These are phyloP conservation scores for Penicillium olsonii DNA, from an alignment of 2,329 filamentous ascomycete species.

Conservation along the genomic window DNA sequence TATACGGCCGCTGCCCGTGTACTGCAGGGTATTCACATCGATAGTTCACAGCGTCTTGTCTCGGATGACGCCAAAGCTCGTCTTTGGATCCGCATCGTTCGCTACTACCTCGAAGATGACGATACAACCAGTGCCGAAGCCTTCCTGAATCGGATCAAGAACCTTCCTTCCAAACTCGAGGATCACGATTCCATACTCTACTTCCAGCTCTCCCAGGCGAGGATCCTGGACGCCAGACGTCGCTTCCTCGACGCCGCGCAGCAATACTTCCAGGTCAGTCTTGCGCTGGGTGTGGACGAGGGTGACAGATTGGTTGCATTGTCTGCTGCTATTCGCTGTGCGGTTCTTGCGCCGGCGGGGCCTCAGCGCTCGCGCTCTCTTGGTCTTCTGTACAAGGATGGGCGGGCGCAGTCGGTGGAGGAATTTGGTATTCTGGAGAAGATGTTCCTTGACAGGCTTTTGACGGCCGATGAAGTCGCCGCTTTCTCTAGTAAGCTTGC, in stretches of 20 bases:
- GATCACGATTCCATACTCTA: conserved; percentile 75
- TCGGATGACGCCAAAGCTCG: conserved; percentile 78
- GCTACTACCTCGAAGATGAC: conserved; percentile 91
- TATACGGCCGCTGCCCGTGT: conserved; percentile 74
- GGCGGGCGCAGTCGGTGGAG: conserved; percentile 71
- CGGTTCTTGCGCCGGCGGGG: conserved; percentile 87
- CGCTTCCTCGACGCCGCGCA: conserved; percentile 85
- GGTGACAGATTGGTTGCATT: conserved; percentile 83
- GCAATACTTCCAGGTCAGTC: conserved; percentile 84
- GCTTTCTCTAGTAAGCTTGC: conserved; percentile 79
- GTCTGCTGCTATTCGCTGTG: conserved; percentile 84
- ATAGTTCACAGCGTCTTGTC: conserved; percentile 82
- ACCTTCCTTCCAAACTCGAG: conserved; percentile 74
- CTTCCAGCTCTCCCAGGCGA: conserved; percentile 88
- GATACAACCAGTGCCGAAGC: conserved; percentile 81
- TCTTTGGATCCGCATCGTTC: conserved; percentile 91
- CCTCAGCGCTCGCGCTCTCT: conserved; percentile 79
- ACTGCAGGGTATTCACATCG: conserved; percentile 81
- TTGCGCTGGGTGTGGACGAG: conserved; percentile 76
- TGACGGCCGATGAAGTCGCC: conserved; percentile 78
- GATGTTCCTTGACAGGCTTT: conserved; percentile 89
- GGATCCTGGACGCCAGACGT: conserved; percentile 87
- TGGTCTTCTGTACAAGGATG: conserved; percentile 88
- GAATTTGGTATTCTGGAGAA: conserved; percentile 93
- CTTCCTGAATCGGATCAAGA: conserved; percentile 93